These are phyloP conservation scores for Dunaliella primolecta DNA, from an alignment of 139 green algal species.

Conservation along the genomic window DNA sequence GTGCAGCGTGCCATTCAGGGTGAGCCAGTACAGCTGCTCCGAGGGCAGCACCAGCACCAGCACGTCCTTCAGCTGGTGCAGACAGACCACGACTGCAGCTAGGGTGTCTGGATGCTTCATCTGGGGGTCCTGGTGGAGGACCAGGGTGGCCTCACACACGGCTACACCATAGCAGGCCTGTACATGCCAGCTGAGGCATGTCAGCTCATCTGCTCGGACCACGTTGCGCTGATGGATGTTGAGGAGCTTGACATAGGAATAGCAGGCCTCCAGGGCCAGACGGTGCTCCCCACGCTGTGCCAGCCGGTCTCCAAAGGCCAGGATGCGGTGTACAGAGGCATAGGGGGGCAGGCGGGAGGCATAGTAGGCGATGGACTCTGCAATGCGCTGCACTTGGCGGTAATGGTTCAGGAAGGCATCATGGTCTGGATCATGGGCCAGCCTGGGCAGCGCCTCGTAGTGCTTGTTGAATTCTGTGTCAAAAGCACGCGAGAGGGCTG, in stretches of 20 bases:
- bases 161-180: constrained; percentile 42
- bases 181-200: constrained; percentile 33
- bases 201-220: constrained; percentile 21
- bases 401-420: constrained; percentile 45
- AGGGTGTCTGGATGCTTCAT: constrained; percentile 44
- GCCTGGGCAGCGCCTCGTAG: constrained; percentile 18
- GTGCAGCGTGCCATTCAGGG: constrained; percentile 46
- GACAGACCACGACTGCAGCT: constrained; percentile 18
- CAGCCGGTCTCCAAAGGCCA: constrained; percentile 36
- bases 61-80: constrained; percentile 36
- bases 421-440: constrained; percentile 26
- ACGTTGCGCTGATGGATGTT: constrained; percentile 27
- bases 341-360: constrained; percentile 34
- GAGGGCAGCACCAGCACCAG: constrained; percentile 33
- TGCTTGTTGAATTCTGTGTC: constrained; percentile 42
- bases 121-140: constrained; percentile 21
- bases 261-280: constrained; percentile 42
- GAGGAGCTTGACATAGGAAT: constrained; percentile 21
- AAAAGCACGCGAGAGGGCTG: constrained; percentile 36
- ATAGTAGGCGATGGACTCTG: constrained; percentile 45
- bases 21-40: constrained; percentile 56
- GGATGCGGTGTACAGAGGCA: constrained; percentile 37
- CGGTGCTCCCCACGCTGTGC: constrained; percentile 26
- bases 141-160: constrained; percentile 31
- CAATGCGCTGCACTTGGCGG: constrained; percentile 28